Conservation (phyloP, 345 rosid species). For the Brassica nigra region DNA sequence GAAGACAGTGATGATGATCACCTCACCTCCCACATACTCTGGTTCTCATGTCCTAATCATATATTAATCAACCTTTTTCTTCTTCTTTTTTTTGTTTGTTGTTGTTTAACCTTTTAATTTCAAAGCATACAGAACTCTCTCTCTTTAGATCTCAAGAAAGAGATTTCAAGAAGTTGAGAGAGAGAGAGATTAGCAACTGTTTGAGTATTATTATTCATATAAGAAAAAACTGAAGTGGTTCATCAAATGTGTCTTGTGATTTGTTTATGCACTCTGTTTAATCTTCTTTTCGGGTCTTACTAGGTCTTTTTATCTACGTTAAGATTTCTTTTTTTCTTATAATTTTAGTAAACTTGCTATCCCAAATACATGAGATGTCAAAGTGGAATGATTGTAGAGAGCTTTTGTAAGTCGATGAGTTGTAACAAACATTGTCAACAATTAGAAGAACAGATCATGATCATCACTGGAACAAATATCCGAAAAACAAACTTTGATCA, state of each 20-base stretch:
- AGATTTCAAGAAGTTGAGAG: constrained; percentile 34
- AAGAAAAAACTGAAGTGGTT: constrained; percentile 14
- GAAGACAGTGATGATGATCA: constrained; percentile 47
- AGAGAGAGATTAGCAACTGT: constrained; percentile 40
- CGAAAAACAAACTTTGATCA: neutral
- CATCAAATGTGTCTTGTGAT: constrained; percentile 25
- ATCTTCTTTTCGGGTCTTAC: neutral
- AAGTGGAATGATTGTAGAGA: neutral
- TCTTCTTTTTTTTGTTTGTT: neutral
- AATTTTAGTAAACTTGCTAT: neutral
- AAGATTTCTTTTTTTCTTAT: neutral
- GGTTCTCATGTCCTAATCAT: constrained; percentile 36
- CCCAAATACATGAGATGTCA: neutral
- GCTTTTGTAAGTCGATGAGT: neutral
- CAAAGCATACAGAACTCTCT: constrained; percentile 39
- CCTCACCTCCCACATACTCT: constrained; percentile 7
- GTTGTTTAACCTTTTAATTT: constrained; percentile 25
- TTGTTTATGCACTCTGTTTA: constrained; percentile 29
- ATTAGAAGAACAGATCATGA: neutral
- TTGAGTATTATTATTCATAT: constrained; percentile 32
- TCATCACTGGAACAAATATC: neutral
- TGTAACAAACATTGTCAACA: neutral
- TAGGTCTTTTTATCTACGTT: constrained; percentile 3
- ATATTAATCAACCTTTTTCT: constrained; percentile 25
- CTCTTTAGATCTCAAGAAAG: constrained; percentile 34